These are phyloP conservation scores for Royoungia palumana DNA, from an alignment of 768 basidiomycete genomes.

Conservation along the genomic window DNA sequence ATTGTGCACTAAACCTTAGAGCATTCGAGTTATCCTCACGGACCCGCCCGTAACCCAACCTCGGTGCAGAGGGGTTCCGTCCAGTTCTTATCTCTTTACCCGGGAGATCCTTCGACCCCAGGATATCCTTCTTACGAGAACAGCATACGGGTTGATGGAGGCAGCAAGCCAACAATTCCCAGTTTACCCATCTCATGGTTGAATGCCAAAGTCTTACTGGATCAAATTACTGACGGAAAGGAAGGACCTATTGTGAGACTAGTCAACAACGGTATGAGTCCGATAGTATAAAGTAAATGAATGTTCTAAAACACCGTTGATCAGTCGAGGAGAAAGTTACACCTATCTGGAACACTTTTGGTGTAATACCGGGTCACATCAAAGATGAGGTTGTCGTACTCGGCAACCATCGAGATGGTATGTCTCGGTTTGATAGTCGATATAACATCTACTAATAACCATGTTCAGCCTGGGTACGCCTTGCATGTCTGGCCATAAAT, in stretches of 20 bases:
- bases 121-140: constrained; percentile 85
- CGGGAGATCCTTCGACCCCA: constrained; percentile 84
- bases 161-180: constrained; percentile 71
- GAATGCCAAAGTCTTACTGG: constrained; percentile 70
- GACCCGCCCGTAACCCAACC: constrained; percentile 83
- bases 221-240: constrained; percentile 38
- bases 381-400: constrained; percentile 82
- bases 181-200: constrained; percentile 90
- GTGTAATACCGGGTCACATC: constrained; percentile 79
- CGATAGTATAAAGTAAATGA: neutral
- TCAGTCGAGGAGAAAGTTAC: constrained; percentile 76
- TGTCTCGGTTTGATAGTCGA: constrained; percentile 14
- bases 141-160: constrained; percentile 56
- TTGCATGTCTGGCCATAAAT: neutral
- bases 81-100: constrained; percentile 63
- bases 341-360: constrained; percentile 91
- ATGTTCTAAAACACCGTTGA: neutral
- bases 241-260: constrained; percentile 42
- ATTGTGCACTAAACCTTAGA: neutral
- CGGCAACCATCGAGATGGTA: constrained; percentile 88
- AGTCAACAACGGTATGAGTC: constrained; percentile 50
- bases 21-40: constrained; percentile 48
- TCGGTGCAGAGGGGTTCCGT: constrained; percentile 87
- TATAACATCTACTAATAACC: constrained; percentile 6
- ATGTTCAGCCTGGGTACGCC: constrained; percentile 23